Base-by-base conservation (phyloP, 768 basidiomycete species). In the Kwoniella sp. region DNA sequence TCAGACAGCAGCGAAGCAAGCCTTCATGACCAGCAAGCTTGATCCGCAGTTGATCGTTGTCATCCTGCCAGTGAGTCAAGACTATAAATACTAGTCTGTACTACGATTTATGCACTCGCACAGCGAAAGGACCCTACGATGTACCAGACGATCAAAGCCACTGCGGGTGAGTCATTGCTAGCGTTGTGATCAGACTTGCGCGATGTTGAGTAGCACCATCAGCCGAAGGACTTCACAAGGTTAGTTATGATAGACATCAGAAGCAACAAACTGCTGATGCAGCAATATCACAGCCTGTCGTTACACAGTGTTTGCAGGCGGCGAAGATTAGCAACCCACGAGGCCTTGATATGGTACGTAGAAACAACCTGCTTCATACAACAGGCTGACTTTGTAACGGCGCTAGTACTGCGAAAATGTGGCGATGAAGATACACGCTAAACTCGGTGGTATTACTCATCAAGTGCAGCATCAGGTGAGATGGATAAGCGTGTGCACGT, bases 401-500 rank as follows among this genome's bases (percentile, higher is more conserved):
- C n/a, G 10, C 11, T 17, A 47, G 46, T 51, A 42, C 36, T 53
- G 50, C 12, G 59, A 57, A 15, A 67, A 67, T 28, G 68, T 74
- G 11, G 64, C 70, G 15, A 74, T 74, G 73, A 74, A 74, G 45
- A 53, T 72, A 31, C 63, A 68, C 48, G 62, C 62, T 38, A 74
- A 74, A 64, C 63, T 74, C 27, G 73, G 73, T n/a, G 73, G 73
- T 44, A 47, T 74, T 20, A 74, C 70, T 7, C 70, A 71, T 46
- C 33, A 52, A 22, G 60, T 71, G 5, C 55, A 51, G 2, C 44
- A 62, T 23, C 27, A 50, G 20, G 61, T 59, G 40, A 47, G 60
- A 69, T 7, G n/a, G n/a, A n/a, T n/a, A n/a, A n/a, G n/a, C n/a
- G n/a, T n/a, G n/a, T n/a, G n/a, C n/a, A n/a, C n/a, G n/a, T n/a